A percentile compares a stretch with the other conserved stretches of the same genome.
phyloP scores from a whole-genome alignment of 208 protist species.

The Crithidia mellificae region DNA sequence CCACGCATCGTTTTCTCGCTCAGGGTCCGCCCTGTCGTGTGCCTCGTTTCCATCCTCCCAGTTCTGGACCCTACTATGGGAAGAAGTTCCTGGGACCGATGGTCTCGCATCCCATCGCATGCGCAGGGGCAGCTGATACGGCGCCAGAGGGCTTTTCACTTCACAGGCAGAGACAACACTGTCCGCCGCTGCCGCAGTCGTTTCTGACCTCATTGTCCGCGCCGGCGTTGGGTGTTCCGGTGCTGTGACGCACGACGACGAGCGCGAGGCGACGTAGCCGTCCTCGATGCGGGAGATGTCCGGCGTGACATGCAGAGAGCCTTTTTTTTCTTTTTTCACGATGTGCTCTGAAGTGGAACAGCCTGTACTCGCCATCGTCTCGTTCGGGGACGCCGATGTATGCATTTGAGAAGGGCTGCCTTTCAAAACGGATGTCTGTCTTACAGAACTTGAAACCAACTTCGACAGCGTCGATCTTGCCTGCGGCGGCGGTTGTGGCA shows the following conservation, averaged over 20 bases:
- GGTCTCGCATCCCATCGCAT: conserved; percentile 20
- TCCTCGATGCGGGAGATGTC: not conserved
- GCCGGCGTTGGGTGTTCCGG: not conserved
- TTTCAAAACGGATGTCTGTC: too few relatives aligned
- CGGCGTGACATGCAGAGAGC: not conserved
- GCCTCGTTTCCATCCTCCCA: too few relatives aligned
- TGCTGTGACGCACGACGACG: conserved; percentile 3
- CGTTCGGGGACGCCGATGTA: too few relatives aligned
- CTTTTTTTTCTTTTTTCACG: not conserved
- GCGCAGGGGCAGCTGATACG: conserved; percentile 29
- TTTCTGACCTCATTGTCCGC: too few relatives aligned
- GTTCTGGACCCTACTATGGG: too few relatives aligned
- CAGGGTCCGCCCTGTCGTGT: not conserved
- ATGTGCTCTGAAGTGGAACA: not conserved
- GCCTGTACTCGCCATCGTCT: too few relatives aligned
- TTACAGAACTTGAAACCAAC: too few relatives aligned
- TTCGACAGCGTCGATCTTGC: too few relatives aligned
- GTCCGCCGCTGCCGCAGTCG: too few relatives aligned
- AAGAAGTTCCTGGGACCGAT: too few relatives aligned
- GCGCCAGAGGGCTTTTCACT: not conserved
- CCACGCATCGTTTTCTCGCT: not conserved
- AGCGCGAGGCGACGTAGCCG: conserved; percentile 6
- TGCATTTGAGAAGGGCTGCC: too few relatives aligned
- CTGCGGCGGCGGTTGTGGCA: conserved; percentile 4
- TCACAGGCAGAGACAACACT: too few relatives aligned